Base-by-base conservation (phyloP, 202 grass and related monocot genomes). In the Saccharum hybrid region DNA sequence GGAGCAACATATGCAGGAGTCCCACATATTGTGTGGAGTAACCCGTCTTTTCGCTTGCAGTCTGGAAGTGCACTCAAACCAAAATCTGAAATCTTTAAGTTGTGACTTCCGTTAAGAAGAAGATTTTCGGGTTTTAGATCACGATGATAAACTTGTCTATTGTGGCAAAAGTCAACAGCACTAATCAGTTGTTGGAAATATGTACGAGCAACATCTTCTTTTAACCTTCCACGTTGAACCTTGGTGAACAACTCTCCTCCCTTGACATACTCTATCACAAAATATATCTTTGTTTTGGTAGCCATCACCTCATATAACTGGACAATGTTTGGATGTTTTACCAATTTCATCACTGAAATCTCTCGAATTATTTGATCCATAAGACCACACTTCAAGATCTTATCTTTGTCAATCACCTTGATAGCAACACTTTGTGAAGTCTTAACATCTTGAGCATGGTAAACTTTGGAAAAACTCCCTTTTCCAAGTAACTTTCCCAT, bases 71-170 rank as follows among this genome's bases (percentile, higher is more conserved):
- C 89, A 86, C 93, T 98, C 78, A 96, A 76, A 61, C 96, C 96
- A 62, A 98, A 98, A 77, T 98, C 96, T 18, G 93, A 92, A 12
- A 95, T 78, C 80, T 98, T 98, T 40, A 98, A 75, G 85, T 95
- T 89, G 6, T 41, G 83, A 51, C 88, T 79, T 40, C 92, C 96
- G 85, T 95, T 87, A 18, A 98, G 82, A 26, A 95, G 84, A 68
- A 98, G 90, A 79, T 98, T 98, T 80, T 98, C 93, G 1, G 91
- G 96, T 77, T 98, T 98, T 68, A 98, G 64, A 79, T 98, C 96
- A 12, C 91, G 87, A 57, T 98, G 96, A 80, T 87, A 98, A 4
- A 98, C 96, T 49, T 88, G 90, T 63, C 96, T 77, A 1, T 89
- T 95, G 22, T 98, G 96, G 21, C 96, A 98, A 72, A 95, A 95